Conservation (phyloP, 805 yeast species). For the Teunomyces funiuensis region DNA sequence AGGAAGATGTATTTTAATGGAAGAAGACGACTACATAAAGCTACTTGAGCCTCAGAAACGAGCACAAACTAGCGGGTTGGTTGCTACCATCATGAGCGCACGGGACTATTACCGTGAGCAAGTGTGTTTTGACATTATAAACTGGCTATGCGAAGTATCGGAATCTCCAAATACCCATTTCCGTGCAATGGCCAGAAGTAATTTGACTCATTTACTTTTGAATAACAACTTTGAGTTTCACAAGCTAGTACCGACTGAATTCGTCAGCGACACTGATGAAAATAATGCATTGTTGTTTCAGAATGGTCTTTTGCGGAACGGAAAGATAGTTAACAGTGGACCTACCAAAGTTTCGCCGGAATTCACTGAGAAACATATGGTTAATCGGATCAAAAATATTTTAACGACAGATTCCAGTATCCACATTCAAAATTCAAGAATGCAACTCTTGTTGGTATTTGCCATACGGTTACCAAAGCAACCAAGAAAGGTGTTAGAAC, state of each 20-base stretch:
- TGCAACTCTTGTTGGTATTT: conserved; percentile 58
- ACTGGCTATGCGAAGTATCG: conserved; percentile 50
- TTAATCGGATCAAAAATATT: not conserved
- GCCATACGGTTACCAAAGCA: conserved; percentile 59
- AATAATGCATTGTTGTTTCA: conserved; percentile 24
- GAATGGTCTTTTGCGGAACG: conserved; percentile 32
- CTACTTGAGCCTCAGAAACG: conserved; percentile 34
- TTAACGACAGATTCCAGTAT: not conserved
- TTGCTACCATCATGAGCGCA: conserved; percentile 53
- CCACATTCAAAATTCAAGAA: conserved; percentile 40
- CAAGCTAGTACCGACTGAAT: conserved; percentile 25
- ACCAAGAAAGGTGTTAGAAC: conserved; percentile 48
- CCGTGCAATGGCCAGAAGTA: conserved; percentile 33
- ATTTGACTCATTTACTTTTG: conserved; percentile 47
- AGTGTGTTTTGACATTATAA: conserved; percentile 43
- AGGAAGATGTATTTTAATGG: conserved; percentile 52
- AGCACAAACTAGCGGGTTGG: conserved; percentile 50
- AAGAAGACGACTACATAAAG: conserved; percentile 20
- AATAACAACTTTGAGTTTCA: conserved; percentile 33
- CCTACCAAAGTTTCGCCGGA: conserved; percentile 15
- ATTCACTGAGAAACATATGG: not conserved
- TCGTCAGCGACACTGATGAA: conserved; percentile 20
- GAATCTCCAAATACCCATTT: conserved; percentile 23
- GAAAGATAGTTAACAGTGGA: conserved; percentile 25
- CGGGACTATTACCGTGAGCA: conserved; percentile 52